Conservation (phyloP, 2,329 filamentous ascomycete species). For the Lasiodiplodia theobromae region DNA sequence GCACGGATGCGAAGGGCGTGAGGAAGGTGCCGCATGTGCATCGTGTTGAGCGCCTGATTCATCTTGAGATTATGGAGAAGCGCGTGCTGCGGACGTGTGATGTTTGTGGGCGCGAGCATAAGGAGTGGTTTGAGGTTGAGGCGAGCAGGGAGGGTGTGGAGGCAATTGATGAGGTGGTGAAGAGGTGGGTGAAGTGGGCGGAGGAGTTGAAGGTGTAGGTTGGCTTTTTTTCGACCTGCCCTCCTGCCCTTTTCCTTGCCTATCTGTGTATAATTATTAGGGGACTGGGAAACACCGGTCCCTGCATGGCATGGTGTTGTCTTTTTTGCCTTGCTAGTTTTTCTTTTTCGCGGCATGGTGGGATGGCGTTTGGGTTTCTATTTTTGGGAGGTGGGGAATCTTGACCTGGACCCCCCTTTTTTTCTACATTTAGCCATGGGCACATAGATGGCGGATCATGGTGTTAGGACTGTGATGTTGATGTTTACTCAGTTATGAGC, state of each 20-base stretch:
- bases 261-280: not conserved
- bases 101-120: slow-evolving; percentile 82
- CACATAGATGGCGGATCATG: not conserved
- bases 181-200: slow-evolving; percentile 87
- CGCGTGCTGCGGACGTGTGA: slow-evolving; percentile 70
- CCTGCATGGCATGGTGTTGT: slow-evolving; percentile 8
- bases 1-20: slow-evolving; percentile 41
- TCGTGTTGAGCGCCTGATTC: slow-evolving; percentile 87
- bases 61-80: slow-evolving; percentile 78
- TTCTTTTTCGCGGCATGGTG: not conserved
- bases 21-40: slow-evolving; percentile 85
- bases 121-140: slow-evolving; percentile 94
- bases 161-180: slow-evolving; percentile 74
- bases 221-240: not conserved
- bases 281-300: not conserved
- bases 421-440: not conserved
- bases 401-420: not conserved
- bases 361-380: not conserved
- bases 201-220: slow-evolving; percentile 51
- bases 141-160: slow-evolving; percentile 74
- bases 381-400: not conserved
- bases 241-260: not conserved
- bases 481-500: not conserved
- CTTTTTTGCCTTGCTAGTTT: not conserved
- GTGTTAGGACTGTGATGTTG: not conserved